These are phyloP conservation scores for Arabidopsis arenosa DNA, from an alignment of 345 rosid genomes.

Conservation along the genomic window DNA sequence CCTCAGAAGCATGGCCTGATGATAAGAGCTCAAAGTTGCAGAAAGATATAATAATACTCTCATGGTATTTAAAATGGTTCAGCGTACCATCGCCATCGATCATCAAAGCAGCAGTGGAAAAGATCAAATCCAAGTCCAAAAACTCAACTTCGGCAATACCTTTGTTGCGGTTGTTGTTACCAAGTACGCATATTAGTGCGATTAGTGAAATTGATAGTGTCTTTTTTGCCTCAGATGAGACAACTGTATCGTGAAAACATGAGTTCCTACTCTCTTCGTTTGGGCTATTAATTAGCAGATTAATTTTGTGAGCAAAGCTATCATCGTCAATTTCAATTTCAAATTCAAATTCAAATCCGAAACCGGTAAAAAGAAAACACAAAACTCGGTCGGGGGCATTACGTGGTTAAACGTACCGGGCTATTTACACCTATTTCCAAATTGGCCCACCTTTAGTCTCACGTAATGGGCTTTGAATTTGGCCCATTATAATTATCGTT, in stretches of 20 bases:
- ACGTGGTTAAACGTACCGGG: no score
- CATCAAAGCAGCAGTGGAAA: conserved; percentile 53
- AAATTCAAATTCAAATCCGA: neutral
- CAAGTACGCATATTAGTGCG: conserved; percentile 62
- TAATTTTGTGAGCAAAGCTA: conserved; percentile 1
- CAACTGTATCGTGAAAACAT: conserved; percentile 20
- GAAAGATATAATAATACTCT: conserved; percentile 53
- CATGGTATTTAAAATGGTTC: conserved; percentile 90
- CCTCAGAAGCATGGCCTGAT: conserved; percentile 67
- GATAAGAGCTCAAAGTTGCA: conserved; percentile 40
- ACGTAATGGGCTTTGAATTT: no score
- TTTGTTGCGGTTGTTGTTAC: conserved; percentile 70
- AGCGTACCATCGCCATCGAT: conserved; percentile 66
- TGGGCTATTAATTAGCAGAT: neutral
- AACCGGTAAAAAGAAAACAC: no score
- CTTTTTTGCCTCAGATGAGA: conserved; percentile 41
- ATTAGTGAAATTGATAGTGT: conserved; percentile 59
- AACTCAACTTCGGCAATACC: conserved; percentile 59
- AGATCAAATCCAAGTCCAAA: conserved; percentile 53
- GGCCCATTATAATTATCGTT: no score
- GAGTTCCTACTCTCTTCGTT: neutral
- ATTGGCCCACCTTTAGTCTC: no score
- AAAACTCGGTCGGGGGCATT: no score
- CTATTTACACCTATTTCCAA: no score
- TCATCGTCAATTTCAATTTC: neutral